A percentile compares a stretch with the other conserved stretches of the same genome.
These are phyloP conservation scores for Solanum hybrid DNA, from an alignment of 305 asterid species.

Conservation along the genomic window DNA sequence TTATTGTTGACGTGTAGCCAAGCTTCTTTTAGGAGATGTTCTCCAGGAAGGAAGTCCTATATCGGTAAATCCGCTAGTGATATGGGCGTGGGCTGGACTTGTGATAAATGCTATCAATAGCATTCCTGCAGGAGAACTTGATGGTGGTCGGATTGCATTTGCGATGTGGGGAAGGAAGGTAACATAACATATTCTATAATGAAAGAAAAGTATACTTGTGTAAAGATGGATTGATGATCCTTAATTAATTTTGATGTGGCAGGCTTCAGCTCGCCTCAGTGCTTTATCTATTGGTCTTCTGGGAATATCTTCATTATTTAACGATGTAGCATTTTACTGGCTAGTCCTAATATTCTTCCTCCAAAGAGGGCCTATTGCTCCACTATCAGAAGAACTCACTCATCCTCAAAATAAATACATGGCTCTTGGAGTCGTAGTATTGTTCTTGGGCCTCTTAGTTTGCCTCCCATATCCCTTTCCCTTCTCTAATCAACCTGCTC, in stretches of 20 bases:
- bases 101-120: conserved; percentile 87
- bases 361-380: conserved; percentile 94
- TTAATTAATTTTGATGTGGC: conserved; percentile 14
- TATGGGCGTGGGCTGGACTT: conserved; percentile 98
- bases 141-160: conserved; percentile 89
- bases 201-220: not conserved
- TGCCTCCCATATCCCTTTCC: conserved; percentile 91
- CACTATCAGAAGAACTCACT: conserved; percentile 72
- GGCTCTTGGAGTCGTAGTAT: conserved; percentile 51
- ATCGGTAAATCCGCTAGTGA: conserved; percentile 70
- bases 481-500: conserved; percentile 42
- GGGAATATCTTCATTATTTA: conserved; percentile 67
- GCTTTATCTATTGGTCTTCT: conserved; percentile 66
- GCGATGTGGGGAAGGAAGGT: conserved; percentile 98
- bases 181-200: not conserved
- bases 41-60: conserved; percentile 80
- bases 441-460: conserved; percentile 65
- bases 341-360: conserved; percentile 78
- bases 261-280: conserved; percentile 67
- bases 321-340: conserved; percentile 91
- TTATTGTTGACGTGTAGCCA: conserved; percentile 44
- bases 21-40: conserved; percentile 83
- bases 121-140: conserved; percentile 97
- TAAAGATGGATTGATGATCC: not conserved
- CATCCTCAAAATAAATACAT: conserved; percentile 56